Evolutionary conservation across 169 alveolate genomes (phyloP).

Genomic region (Cryptosporidium canis): DNA sequence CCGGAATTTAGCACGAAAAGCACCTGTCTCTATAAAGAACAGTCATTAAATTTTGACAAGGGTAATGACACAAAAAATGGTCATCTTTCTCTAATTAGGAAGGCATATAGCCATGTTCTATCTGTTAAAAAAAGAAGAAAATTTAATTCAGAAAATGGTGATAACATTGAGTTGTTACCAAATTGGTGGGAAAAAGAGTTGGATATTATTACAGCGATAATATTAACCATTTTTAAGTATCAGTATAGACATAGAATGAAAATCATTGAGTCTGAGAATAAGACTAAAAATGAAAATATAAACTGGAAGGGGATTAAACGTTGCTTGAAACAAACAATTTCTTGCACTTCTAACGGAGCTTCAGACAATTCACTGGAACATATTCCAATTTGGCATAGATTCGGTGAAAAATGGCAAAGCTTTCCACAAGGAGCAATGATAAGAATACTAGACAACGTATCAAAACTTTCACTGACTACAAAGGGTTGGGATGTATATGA

Average conservation of each 20-base stretch:
- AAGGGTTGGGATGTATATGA: slow-evolving; percentile 68
- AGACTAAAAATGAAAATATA: not conserved
- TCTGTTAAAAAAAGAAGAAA: slow-evolving; percentile 29
- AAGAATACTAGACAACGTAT: slow-evolving; percentile 43
- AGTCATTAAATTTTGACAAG: not conserved
- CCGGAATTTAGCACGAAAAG: not conserved
- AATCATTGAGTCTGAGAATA: slow-evolving; percentile 22
- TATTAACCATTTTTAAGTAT: slow-evolving; percentile 44
- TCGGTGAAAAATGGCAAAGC: slow-evolving; percentile 69
- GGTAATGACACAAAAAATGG: not conserved
- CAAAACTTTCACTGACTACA: slow-evolving; percentile 33
- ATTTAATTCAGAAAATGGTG: slow-evolving; percentile 68
- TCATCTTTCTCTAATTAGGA: slow-evolving; percentile 15
- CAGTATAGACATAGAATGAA: slow-evolving; percentile 38
- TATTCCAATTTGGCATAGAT: slow-evolving; percentile 71
- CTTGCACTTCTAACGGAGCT: not conserved
- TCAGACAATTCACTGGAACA: slow-evolving; percentile 3
- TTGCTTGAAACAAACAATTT: not conserved
- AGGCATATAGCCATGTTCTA: slow-evolving; percentile 34
- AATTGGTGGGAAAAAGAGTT: slow-evolving; percentile 71
- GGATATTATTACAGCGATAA: slow-evolving; percentile 59
- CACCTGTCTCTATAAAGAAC: not conserved
- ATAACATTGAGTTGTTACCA: slow-evolving; percentile 55
- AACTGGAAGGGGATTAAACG: slow-evolving; percentile 1
- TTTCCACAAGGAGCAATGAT: slow-evolving; percentile 73